phyloP scores from a whole-genome alignment of 345 rosid species.

The Populus euphratica region DNA sequence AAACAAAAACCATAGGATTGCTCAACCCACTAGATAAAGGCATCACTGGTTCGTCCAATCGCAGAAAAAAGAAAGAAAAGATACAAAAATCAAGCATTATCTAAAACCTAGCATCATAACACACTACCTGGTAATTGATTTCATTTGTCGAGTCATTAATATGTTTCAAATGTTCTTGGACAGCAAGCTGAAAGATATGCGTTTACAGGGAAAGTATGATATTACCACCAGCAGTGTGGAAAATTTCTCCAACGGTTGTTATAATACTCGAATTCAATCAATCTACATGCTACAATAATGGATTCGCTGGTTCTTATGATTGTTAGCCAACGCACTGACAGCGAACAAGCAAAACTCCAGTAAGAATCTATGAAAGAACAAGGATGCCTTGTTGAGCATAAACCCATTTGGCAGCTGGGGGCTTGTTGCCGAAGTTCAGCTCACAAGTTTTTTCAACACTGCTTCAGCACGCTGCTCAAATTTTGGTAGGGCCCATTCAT shows the following conservation, averaged over 20 bases:
- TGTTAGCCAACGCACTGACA: neutral
- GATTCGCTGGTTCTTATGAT: conserved; percentile 1
- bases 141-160: neutral
- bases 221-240: neutral
- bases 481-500: conserved; percentile 65
- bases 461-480: conserved; percentile 91
- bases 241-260: neutral
- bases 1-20: neutral
- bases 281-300: conserved; percentile 3
- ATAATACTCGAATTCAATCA: neutral
- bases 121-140: neutral
- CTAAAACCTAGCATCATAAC: neutral
- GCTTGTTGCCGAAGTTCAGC: conserved; percentile 28
- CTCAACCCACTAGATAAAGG: neutral
- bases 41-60: neutral
- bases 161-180: neutral
- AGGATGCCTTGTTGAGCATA: neutral
- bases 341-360: neutral
- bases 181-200: neutral
- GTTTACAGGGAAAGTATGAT: neutral
- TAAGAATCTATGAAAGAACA: neutral
- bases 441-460: conserved; percentile 64
- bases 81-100: neutral
- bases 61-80: neutral
- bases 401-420: neutral